These are phyloP conservation scores for Boletus rubropictus DNA, from an alignment of 768 basidiomycete species.

Conservation along the genomic window DNA sequence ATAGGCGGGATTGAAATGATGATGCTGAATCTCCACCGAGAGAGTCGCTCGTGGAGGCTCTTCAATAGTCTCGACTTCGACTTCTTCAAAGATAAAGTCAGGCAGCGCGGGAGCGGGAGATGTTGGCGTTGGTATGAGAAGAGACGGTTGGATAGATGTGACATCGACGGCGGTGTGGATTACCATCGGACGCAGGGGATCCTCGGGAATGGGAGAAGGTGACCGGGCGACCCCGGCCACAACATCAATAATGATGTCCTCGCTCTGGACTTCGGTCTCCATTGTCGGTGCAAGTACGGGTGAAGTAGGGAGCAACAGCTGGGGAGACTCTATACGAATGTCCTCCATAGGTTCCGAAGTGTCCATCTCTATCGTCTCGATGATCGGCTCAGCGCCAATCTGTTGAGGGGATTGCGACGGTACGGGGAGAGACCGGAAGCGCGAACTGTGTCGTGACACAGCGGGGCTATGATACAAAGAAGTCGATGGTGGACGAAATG, in stretches of 20 bases:
- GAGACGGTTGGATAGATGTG: slow-evolving; percentile 20
- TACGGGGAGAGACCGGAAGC: slow-evolving; percentile 5
- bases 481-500: slow-evolving; percentile 13
- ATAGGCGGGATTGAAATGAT: slow-evolving; percentile 44
- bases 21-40: slow-evolving; percentile 22
- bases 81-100: slow-evolving; percentile 30
- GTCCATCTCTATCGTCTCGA: slow-evolving; percentile 13
- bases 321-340: slow-evolving; percentile 20
- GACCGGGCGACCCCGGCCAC: background rate
- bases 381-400: slow-evolving; percentile 2
- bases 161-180: slow-evolving; percentile 28
- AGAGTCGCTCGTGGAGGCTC: slow-evolving; percentile 12
- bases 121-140: slow-evolving; percentile 35
- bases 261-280: background rate
- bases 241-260: background rate
- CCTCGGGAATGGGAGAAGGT: slow-evolving; percentile 3
- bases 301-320: slow-evolving; percentile 23
- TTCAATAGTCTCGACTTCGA: slow-evolving; percentile 24
- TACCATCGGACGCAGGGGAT: slow-evolving; percentile 13
- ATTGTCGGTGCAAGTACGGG: slow-evolving; percentile 2
- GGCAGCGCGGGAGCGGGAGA: slow-evolving; percentile 29
- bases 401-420: slow-evolving; percentile 9
- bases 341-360: slow-evolving; percentile 17
- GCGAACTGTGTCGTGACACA: slow-evolving; percentile 18
- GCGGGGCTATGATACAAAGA: slow-evolving; percentile 14